Conservation (phyloP, 1,284 basidiomycete species). For the Papiliotrema terrestris region DNA sequence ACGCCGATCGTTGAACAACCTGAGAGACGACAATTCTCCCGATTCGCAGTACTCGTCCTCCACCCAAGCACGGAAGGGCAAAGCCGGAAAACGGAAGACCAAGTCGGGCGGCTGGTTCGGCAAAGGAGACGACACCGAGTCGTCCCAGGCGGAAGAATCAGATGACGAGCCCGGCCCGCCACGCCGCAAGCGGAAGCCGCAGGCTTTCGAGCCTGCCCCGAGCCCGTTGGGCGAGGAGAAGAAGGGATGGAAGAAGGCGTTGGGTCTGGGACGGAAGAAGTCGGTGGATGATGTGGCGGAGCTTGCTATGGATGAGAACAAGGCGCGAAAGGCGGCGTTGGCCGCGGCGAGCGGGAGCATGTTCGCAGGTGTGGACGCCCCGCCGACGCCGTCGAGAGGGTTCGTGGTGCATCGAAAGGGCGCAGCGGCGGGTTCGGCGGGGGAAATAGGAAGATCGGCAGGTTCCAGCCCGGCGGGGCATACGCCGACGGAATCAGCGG, state of each 20-base stretch:
- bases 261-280: slow-evolving; percentile 22
- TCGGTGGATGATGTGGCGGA: slow-evolving; percentile 22
- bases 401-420: slow-evolving; percentile 25
- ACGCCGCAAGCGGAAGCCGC: slow-evolving; percentile 11
- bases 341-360: slow-evolving; percentile 38
- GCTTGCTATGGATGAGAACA: slow-evolving; percentile 35
- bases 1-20: slow-evolving; percentile 37
- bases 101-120: slow-evolving; percentile 19
- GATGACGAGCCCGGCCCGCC: slow-evolving; percentile 40
- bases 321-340: slow-evolving; percentile 39
- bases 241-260: slow-evolving; percentile 12
- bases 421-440: neutral
- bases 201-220: slow-evolving; percentile 20
- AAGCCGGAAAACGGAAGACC: slow-evolving; percentile 16
- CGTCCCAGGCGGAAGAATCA: slow-evolving; percentile 17
- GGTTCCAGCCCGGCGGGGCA: too few species aligned
- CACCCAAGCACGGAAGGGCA: neutral
- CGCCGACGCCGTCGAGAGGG: slow-evolving; percentile 14
- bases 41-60: slow-evolving; percentile 17
- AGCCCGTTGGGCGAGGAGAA: slow-evolving; percentile 8
- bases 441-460: too few species aligned
- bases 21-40: slow-evolving; percentile 24
- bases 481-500: too few species aligned
- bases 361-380: slow-evolving; percentile 37
- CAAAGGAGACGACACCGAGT: slow-evolving; percentile 1